Base-by-base conservation (phyloP, 116 monocot genomes). In the Dioscorea cayenensis region DNA sequence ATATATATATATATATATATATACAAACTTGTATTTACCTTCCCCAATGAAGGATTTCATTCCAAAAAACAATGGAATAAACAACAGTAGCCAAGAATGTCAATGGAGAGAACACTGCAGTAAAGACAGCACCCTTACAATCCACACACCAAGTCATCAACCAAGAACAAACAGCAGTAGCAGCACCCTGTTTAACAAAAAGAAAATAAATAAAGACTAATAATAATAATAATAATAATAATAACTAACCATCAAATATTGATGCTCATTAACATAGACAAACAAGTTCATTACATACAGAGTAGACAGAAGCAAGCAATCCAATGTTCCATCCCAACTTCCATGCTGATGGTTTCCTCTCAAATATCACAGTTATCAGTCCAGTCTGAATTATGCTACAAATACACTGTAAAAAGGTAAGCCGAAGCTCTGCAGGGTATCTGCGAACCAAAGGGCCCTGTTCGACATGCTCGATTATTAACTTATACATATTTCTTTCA, bases 61-160 rank as follows among this genome's bases (percentile, higher is more conserved):
- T 35, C 65, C 65, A 65, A 35, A 65, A 11, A 14, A 65, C 11
- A 16, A 28, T 18, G 3, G 65, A 65, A 35, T 32, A 65, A 11
- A 19, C 14, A 14, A 28, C 29, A 2, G 32, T 36, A 2, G 65
- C 7, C 11, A 65, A 0, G 17, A 17, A 28, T 14, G 29, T 17
- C 28, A 65, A 5, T 17, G 65, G 65, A 65, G 32, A 32, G 65
- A 65, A 65, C 14, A 16, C 65, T 14, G 65, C 11, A 23, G 65
- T 36, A 36, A 65, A 65, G 65, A 65, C 36, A 17, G 65, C 28
- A 13, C 65, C 65, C 25, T 65, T 65, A 3, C 35, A 5, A 5
- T 65, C 14, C 16, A 65, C 32, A 28, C 65, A 65, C 65, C 65
- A 65, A 32, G 65, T 65, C 29, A 65, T 35, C 65, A 65, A 35